Evolutionary conservation across 2,329 filamentous ascomycete species (phyloP), one percentile per base, ranked within the genome.

Genomic region (Colletotrichum musicola): DNA sequence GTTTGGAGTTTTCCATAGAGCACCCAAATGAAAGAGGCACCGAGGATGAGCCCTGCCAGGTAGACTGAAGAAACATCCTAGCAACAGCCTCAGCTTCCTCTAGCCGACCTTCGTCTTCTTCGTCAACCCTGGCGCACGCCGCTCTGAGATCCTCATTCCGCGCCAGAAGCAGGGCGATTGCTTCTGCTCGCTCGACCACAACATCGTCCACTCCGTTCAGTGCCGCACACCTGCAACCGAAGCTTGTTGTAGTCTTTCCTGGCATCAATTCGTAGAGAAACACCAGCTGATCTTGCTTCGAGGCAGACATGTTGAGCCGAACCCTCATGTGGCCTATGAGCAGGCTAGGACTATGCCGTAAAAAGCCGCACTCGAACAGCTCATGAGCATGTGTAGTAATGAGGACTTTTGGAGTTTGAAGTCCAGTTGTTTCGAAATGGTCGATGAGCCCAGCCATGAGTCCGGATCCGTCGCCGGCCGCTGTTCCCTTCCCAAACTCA

Each of bases 161-260:
- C 16, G 89, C 88, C 40, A 92, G 83, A 16, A 96, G 82, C 6
- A 88, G 78, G 22, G 92, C 88, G 42, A 99, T 85, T 7, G 90
- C 86, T 71, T 94, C 91, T 0, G 95, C 94, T 63, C 95, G 88
- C 16, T 91, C 82, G 6, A 98, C 86, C 10, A 98, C 88, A 5
- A 86, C 84, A 18, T 81, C 75, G 35, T 93, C 90, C 14, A 99
- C 89, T 1, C 95, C 95, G 74, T 97, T 98, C 78, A 97, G 88
- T 4, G 90, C 90, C 30, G 96, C 96, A 76, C 96, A 98, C 79
- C 88, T 87, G 30, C 90, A 93, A 0, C 96, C 96, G 75, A 97
- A 97, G 75, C 94, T 98, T 14, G 92, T 92, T 7, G 84, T 89
- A 73, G 91, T 95, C 64, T 90, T 86, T 0, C 95, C 95, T 2